A percentile compares a stretch with the other conserved stretches of the same genome.
phyloP scores from a whole-genome alignment of 805 yeast genomes.

The Metschnikowia shivogae region DNA sequence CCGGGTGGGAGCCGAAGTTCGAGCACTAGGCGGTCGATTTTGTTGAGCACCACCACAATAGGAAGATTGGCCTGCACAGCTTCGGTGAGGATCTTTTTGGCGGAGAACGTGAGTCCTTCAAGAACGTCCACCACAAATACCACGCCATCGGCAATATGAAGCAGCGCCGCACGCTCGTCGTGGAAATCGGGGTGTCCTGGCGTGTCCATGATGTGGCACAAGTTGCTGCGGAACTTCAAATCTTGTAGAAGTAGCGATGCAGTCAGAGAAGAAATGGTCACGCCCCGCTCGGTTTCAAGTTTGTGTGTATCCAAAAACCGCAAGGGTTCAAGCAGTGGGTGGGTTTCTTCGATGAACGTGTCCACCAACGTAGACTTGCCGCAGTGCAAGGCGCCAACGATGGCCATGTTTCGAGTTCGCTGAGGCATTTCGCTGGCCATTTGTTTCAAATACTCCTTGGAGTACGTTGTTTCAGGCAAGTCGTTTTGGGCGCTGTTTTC shows the following conservation, averaged over 20 bases:
- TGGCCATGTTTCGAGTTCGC: slow-evolving; percentile 66
- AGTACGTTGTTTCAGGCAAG: slow-evolving; percentile 58
- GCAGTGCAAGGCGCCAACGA: slow-evolving; percentile 76
- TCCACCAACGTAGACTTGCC: slow-evolving; percentile 86
- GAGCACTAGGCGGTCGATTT: slow-evolving; percentile 78
- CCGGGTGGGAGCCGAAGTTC: slow-evolving; percentile 73
- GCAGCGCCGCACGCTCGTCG: slow-evolving; percentile 64
- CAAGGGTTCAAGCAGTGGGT: slow-evolving; percentile 36
- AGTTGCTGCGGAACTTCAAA: slow-evolving; percentile 47
- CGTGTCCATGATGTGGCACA: slow-evolving; percentile 68
- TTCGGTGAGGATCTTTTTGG: slow-evolving; percentile 45
- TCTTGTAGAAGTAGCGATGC: slow-evolving; percentile 57
- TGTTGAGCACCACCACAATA: slow-evolving; percentile 64
- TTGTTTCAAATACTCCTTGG: slow-evolving; percentile 57
- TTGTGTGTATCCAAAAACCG: slow-evolving; percentile 70
- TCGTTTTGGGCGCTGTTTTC: slow-evolving; percentile 26
- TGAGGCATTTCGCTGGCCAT: slow-evolving; percentile 49
- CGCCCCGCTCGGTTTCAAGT: slow-evolving; percentile 66
- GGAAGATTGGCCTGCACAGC: slow-evolving; percentile 49
- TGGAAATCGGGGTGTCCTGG: slow-evolving; percentile 90
- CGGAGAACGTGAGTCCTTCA: slow-evolving; percentile 71
- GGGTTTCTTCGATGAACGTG: slow-evolving; percentile 62
- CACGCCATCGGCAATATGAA: slow-evolving; percentile 60
- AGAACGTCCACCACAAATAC: slow-evolving; percentile 75
- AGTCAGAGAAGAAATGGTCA: slow-evolving; percentile 61